Percentiles rank a stretch among this genome's conserved stretches.
Evolutionary conservation across 2,329 filamentous ascomycete species (phyloP).

Genomic region (Verticillium tricorpus): DNA sequence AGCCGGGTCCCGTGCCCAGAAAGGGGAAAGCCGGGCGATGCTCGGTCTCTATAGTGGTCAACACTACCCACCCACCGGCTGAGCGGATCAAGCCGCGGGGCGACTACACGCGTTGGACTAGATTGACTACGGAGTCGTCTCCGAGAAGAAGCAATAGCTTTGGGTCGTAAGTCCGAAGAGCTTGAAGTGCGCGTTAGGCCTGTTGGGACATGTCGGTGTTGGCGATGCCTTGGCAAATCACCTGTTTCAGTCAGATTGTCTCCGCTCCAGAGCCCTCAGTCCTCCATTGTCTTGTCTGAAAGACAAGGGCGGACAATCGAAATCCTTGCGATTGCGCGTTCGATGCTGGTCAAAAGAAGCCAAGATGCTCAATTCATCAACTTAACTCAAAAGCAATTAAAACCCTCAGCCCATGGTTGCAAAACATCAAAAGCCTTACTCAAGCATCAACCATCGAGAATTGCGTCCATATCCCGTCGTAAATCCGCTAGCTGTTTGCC

Average conservation of each 20-base stretch:
- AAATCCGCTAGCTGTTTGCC: slow-evolving; percentile 26
- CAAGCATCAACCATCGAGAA: slow-evolving; percentile 18
- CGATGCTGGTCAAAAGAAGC: not conserved
- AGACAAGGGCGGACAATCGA: not conserved
- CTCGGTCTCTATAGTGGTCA: not conserved
- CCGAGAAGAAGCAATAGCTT: not conserved
- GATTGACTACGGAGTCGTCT: not conserved
- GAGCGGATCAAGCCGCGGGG: slow-evolving; percentile 5
- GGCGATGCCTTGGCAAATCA: not conserved
- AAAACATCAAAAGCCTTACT: not conserved
- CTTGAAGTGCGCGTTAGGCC: not conserved
- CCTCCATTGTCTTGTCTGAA: not conserved
- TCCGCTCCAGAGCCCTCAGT: not conserved
- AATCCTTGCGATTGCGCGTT: not conserved
- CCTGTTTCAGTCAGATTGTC: not conserved
- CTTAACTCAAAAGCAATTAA: not conserved
- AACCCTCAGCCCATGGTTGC: not conserved
- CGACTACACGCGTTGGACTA: not conserved
- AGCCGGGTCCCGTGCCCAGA: slow-evolving; percentile 11
- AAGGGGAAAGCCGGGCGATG: slow-evolving; percentile 3
- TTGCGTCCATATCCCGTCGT: slow-evolving; percentile 26
- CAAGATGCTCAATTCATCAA: not conserved
- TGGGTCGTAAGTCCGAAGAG: not conserved
- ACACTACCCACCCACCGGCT: slow-evolving; percentile 5
- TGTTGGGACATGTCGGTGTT: not conserved